Conservation (phyloP, 2,329 filamentous ascomycete species). For the Colletotrichum incanum region DNA sequence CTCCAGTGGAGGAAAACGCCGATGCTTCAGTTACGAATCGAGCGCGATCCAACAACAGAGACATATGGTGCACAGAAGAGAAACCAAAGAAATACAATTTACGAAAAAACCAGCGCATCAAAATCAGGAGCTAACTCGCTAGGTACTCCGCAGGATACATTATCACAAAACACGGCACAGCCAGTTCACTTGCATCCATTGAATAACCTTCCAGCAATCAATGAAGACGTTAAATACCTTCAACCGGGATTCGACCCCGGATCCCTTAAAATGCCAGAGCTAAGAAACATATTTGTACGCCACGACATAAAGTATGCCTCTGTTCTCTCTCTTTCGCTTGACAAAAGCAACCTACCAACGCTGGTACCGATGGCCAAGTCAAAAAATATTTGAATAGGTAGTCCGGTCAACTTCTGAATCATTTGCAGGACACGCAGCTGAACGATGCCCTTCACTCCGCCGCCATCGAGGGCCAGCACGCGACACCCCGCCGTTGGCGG, state of each 20-base stretch:
- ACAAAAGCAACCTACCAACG: conserved; percentile 8
- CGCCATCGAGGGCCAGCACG: conserved; percentile 45
- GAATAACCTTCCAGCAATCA: neutral
- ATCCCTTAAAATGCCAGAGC: neutral
- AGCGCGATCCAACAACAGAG: neutral
- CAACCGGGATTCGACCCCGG: neutral
- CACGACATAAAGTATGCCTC: neutral
- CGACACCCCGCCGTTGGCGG: conserved; percentile 22
- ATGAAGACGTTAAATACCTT: neutral
- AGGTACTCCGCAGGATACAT: too few relatives aligned
- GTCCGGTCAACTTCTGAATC: conserved; percentile 46
- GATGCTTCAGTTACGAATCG: neutral
- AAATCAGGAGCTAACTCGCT: too few relatives aligned
- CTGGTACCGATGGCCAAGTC: conserved; percentile 21
- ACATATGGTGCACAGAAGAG: too few relatives aligned
- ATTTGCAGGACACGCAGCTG: conserved; percentile 49
- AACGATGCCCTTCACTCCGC: conserved; percentile 52
- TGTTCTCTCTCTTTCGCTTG: too few relatives aligned
- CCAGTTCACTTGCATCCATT: neutral
- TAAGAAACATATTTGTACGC: neutral
- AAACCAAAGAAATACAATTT: too few relatives aligned
- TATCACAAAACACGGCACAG: too few relatives aligned
- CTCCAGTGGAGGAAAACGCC: neutral
- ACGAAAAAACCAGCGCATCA: neutral
- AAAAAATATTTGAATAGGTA: conserved; percentile 23